phyloP scores from a whole-genome alignment of 108 stramenopile genomes.

The Nannochloropsis granulata region DNA sequence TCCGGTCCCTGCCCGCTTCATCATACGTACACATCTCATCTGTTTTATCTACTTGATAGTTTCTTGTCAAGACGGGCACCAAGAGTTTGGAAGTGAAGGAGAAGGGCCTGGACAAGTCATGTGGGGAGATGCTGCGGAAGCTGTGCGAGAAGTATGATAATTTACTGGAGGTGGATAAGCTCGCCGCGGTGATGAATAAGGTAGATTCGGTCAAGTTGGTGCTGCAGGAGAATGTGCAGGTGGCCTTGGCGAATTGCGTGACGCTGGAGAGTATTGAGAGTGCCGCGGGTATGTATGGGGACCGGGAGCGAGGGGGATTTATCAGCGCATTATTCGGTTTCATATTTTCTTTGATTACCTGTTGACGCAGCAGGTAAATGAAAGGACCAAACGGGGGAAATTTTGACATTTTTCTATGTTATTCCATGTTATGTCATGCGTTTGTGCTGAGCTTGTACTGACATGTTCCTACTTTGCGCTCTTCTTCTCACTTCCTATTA shows the following conservation, averaged over 20 bases:
- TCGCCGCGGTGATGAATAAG: constrained; percentile 1
- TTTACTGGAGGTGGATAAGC: not conserved
- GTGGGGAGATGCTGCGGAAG: not conserved
- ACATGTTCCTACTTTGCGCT: not conserved
- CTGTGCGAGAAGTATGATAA: constrained; percentile 17
- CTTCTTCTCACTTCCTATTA: not conserved
- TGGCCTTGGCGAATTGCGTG: constrained; percentile 2
- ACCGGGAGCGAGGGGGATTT: not conserved
- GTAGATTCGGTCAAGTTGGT: constrained; percentile 12
- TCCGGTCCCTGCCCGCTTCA: too few relatives aligned
- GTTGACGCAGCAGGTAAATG: not conserved
- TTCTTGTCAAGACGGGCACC: not conserved
- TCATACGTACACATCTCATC: not conserved
- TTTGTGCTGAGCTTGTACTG: too few relatives aligned
- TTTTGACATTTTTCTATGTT: not conserved
- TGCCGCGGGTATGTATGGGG: not conserved
- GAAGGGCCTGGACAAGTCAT: not conserved
- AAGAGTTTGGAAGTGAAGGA: not conserved
- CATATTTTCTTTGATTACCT: not conserved
- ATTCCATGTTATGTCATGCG: not conserved
- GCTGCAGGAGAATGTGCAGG: constrained; percentile 15
- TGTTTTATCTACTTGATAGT: not conserved
- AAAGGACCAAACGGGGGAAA: not conserved
- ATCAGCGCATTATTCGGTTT: not conserved
- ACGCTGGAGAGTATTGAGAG: constrained; percentile 6